Percentiles rank a stretch among this genome's conserved stretches.
Conservation (phyloP, 2,329 filamentous ascomycete genomes). For the Monilinia fructigena region DNA sequence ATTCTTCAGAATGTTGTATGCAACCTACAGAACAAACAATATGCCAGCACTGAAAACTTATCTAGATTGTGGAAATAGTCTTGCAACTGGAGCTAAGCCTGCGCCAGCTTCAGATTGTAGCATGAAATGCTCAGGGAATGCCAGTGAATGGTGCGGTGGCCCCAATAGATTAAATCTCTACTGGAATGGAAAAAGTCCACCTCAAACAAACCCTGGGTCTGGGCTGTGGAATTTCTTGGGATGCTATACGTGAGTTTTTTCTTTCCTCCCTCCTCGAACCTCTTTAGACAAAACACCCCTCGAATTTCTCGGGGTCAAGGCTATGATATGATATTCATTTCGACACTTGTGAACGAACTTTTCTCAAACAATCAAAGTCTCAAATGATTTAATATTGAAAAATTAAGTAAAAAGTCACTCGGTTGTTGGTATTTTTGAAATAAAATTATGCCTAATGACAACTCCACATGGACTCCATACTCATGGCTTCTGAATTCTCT, state of each 20-base stretch:
- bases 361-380: too few relatives aligned
- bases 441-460: too few relatives aligned
- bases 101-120: constrained; percentile 31
- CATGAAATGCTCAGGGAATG: constrained; percentile 38
- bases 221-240: constrained; percentile 29
- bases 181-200: constrained; percentile 34
- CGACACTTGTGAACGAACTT: too few relatives aligned
- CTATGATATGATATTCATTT: too few relatives aligned
- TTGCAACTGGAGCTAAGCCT: constrained; percentile 25
- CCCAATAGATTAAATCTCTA: constrained; percentile 37
- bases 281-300: too few relatives aligned
- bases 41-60: constrained; percentile 8
- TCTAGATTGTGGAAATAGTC: constrained; percentile 31
- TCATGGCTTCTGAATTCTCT: constrained; percentile 1
- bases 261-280: not conserved
- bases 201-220: constrained; percentile 29
- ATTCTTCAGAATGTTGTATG: constrained; percentile 36
- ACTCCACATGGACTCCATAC: not conserved
- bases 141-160: constrained; percentile 41
- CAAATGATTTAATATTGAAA: too few relatives aligned
- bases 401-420: too few relatives aligned
- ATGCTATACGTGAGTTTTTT: constrained; percentile 33
- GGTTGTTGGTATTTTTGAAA: too few relatives aligned
- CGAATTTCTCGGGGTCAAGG: too few relatives aligned
- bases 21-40: constrained; percentile 18